Evolutionary conservation across 2,329 filamentous ascomycete genomes (phyloP).

Genomic region (Epicoccum nigrum): DNA sequence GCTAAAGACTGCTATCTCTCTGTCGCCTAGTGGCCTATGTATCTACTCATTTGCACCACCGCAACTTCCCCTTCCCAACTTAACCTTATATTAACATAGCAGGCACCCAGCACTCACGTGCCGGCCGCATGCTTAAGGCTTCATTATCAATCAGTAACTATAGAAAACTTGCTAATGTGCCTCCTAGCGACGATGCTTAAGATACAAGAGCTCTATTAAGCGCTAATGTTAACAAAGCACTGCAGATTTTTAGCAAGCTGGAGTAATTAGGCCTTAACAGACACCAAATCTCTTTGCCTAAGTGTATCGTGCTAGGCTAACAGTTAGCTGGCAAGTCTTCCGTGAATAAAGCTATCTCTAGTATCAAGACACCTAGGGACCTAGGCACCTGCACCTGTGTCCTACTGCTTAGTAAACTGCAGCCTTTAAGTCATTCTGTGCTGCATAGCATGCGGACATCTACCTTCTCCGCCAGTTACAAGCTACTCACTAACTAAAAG

Average conservation of each 20-base stretch:
- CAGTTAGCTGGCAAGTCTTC: conserved; percentile 85
- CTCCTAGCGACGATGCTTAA: not conserved
- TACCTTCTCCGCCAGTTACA: conserved; percentile 72
- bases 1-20: too few relatives aligned
- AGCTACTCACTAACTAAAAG: too few relatives aligned
- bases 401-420: conserved; percentile 78
- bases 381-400: conserved; percentile 80
- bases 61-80: too few relatives aligned
- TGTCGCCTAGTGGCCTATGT: too few relatives aligned
- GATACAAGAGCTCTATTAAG: conserved; percentile 56
- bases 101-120: too few relatives aligned
- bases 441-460: conserved; percentile 70
- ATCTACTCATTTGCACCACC: too few relatives aligned
- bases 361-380: conserved; percentile 73
- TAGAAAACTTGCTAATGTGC: too few relatives aligned
- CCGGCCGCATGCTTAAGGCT: not conserved
- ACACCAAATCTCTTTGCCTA: conserved; percentile 70
- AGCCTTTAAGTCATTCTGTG: conserved; percentile 54
- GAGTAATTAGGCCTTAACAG: conserved; percentile 75
- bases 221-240: conserved; percentile 67
- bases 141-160: not conserved
- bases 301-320: conserved; percentile 80
- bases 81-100: too few relatives aligned
- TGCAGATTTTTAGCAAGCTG: conserved; percentile 67
- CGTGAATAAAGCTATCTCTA: conserved; percentile 56